Conservation (phyloP, 192 early-diverging fungal species). For the Coemansia asiatica region DNA sequence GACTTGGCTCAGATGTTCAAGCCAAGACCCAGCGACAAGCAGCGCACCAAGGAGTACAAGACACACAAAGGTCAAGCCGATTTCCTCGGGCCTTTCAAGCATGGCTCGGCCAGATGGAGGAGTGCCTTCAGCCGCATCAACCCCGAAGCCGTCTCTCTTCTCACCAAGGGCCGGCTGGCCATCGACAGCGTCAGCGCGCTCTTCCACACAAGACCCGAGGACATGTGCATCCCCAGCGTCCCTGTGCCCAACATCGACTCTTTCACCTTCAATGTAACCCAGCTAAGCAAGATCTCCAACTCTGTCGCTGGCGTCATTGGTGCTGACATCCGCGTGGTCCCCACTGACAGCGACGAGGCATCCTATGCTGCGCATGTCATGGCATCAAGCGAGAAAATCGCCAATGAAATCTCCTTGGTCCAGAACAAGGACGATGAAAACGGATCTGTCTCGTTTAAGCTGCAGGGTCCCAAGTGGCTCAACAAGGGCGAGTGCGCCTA, state of each 20-base stretch:
- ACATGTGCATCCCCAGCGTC: constrained; percentile 39
- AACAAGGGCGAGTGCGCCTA: constrained; percentile 40
- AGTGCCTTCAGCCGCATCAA: constrained; percentile 24
- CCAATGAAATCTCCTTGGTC: constrained; percentile 36
- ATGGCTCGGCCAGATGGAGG: constrained; percentile 17
- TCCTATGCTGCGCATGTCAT: constrained; percentile 32
- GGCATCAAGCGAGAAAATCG: constrained; percentile 41
- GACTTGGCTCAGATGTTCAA: background rate
- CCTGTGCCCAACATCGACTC: constrained; percentile 33
- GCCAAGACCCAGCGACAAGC: background rate
- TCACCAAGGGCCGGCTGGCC: constrained; percentile 34
- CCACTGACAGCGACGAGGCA: constrained; percentile 30
- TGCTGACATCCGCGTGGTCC: constrained; percentile 33
- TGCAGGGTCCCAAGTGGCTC: constrained; percentile 50
- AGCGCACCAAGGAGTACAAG: background rate
- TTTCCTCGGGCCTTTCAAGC: background rate
- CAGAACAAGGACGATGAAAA: constrained; percentile 23
- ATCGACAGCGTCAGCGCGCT: constrained; percentile 12
- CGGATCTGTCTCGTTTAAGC: constrained; percentile 33
- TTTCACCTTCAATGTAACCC: constrained; percentile 27
- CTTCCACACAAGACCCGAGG: constrained; percentile 12
- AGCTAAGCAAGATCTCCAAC: constrained; percentile 40
- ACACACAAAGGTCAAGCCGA: background rate
- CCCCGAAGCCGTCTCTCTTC: constrained; percentile 20
- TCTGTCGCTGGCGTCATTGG: constrained; percentile 39